These are phyloP conservation scores for Clausena lansium DNA, from an alignment of 345 rosid species.

Conservation along the genomic window DNA sequence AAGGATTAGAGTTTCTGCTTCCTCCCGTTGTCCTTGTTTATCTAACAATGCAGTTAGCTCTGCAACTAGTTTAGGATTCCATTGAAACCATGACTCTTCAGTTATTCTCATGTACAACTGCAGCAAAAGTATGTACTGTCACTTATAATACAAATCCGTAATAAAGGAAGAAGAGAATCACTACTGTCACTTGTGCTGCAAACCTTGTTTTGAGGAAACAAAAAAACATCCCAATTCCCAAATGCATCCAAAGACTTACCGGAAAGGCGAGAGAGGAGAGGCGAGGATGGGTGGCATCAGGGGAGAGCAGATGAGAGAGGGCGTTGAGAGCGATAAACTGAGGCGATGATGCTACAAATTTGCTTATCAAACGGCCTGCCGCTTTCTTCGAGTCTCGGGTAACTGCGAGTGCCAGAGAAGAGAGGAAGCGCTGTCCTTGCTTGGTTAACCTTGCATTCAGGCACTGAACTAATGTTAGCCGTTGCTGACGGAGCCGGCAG, in stretches of 20 bases:
- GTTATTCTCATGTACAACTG: constrained; percentile 61
- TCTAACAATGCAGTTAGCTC: constrained; percentile 57
- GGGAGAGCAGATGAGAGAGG: constrained; percentile 74
- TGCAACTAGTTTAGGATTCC: constrained; percentile 82
- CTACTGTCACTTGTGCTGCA: no score
- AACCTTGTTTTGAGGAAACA: not conserved
- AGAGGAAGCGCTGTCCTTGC: constrained; percentile 56
- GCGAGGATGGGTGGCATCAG: constrained; percentile 38
- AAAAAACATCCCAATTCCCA: constrained; percentile 1
- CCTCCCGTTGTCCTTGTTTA: constrained; percentile 46
- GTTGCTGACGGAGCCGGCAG: constrained; percentile 7
- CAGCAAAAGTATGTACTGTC: not conserved
- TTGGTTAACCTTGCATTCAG: constrained; percentile 39
- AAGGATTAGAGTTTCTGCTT: constrained; percentile 44
- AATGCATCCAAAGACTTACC: constrained; percentile 33
- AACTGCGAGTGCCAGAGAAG: constrained; percentile 29
- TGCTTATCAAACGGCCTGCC: constrained; percentile 55
- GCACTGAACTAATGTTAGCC: not conserved
- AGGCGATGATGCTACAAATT: constrained; percentile 70
- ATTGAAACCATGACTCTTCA: constrained; percentile 72
- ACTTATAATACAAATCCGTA: no score
- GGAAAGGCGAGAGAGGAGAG: constrained; percentile 63
- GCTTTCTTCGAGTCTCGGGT: constrained; percentile 45
- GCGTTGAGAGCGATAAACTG: constrained; percentile 68
- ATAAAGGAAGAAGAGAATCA: no score